Percentiles rank a stretch among this genome's conserved stretches.
These are phyloP conservation scores for Debaryomycetaceae sp. DNA, from an alignment of 1,139 yeast species.

Conservation along the genomic window DNA sequence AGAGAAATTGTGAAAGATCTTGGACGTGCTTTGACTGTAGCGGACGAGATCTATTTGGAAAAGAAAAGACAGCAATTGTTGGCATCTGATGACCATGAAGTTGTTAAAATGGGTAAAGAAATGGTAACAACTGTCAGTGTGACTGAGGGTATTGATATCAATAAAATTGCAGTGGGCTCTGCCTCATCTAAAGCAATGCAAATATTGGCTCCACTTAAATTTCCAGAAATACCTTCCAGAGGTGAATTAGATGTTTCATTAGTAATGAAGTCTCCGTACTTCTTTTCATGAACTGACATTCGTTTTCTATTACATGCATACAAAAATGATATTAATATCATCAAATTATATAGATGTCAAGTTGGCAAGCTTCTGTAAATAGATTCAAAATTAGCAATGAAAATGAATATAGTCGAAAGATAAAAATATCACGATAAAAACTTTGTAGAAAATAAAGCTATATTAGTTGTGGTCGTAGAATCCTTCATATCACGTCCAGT, in stretches of 20 bases:
- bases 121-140: slow-evolving; percentile 78
- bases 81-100: slow-evolving; percentile 49
- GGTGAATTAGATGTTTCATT: slow-evolving; percentile 81
- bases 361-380: not conserved
- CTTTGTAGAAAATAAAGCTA: too few relatives aligned
- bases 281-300: slow-evolving; percentile 49
- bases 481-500: too few relatives aligned
- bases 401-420: not conserved
- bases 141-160: slow-evolving; percentile 40
- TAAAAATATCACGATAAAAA: too few relatives aligned
- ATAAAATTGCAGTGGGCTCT: slow-evolving; percentile 21
- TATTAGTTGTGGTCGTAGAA: too few relatives aligned
- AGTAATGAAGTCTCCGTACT: slow-evolving; percentile 73
- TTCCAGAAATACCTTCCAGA: slow-evolving; percentile 75
- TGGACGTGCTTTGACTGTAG: slow-evolving; percentile 58
- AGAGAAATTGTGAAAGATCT: slow-evolving; percentile 45
- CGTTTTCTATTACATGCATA: slow-evolving; percentile 2
- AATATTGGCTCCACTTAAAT: slow-evolving; percentile 56
- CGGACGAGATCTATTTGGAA: slow-evolving; percentile 75
- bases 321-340: not conserved
- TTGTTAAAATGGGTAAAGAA: slow-evolving; percentile 48
- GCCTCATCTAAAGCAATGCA: slow-evolving; percentile 27
- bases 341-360: slow-evolving; percentile 4
- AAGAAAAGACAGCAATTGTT: slow-evolving; percentile 57
- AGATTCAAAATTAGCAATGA: not conserved